Base-by-base conservation (phyloP, 345 rosid genomes). In the Limnanthes douglasii region DNA sequence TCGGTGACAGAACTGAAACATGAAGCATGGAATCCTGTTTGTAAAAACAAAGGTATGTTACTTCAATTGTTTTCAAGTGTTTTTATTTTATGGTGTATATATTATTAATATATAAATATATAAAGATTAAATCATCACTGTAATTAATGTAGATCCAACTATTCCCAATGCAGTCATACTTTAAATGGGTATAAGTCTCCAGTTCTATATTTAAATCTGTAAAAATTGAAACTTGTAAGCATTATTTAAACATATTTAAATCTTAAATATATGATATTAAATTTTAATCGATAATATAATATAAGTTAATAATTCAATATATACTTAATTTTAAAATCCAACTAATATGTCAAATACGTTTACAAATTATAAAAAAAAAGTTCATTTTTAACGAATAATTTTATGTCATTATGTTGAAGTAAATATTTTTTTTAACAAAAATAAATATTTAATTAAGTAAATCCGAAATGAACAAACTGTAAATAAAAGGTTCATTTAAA, bases 71-170 rank as follows among this genome's bases (percentile, higher is more conserved):
- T n/a, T n/a, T n/a, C n/a, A n/a, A n/a, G n/a, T n/a, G n/a, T n/a
- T n/a, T n/a, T n/a, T n/a, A n/a, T n/a, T n/a, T n/a, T n/a, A n/a
- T n/a, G n/a, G n/a, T n/a, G n/a, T n/a, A n/a, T n/a, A n/a, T n/a
- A n/a, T n/a, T 26, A 41, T 34, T 28, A 48, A 21, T 28, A 36
- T 35, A 31, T 30, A 12, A 37, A 56, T 30, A 48, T 26, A 43
- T 37, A 19, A 48, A 56, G 37, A 48, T 11, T 10, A 30, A 56
- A 37, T 20, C 13, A 48, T 56, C 43, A 31, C 37, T 42, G 20
- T 56, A 56, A 49, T 45, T 41, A 56, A 49, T 30, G 56, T 49
- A 56, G 41, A 25, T 42, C 38, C 37, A 43, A 23, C 56, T 43
- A 50, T 56, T 56, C 61, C 51, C 61, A 8, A 56, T 37, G 50